Evolutionary conservation across 2,329 filamentous ascomycete genomes (phyloP).

Genomic region (Alternaria tenuissima): DNA sequence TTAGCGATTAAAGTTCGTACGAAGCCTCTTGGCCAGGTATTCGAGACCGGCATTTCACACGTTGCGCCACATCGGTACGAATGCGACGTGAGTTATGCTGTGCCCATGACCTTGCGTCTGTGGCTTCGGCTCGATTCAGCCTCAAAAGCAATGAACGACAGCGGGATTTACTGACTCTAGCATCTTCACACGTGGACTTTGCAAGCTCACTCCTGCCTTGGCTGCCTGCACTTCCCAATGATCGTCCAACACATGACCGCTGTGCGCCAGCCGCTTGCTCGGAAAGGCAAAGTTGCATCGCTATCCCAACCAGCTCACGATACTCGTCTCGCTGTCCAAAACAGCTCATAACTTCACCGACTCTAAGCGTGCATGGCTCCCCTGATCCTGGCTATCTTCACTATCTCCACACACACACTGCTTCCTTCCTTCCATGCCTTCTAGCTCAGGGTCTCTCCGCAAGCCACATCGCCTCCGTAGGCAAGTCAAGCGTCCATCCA

Average conservation of each 20-base stretch:
- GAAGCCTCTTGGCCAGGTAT: slow-evolving; percentile 11
- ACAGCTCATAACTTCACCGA: slow-evolving; percentile 16
- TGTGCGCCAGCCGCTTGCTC: slow-evolving; percentile 12
- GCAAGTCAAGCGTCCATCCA: slow-evolving; percentile 18
- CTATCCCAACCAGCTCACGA: slow-evolving; percentile 16
- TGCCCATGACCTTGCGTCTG: slow-evolving; percentile 1
- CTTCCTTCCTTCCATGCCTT: slow-evolving; percentile 14
- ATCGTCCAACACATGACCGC: slow-evolving; percentile 15
- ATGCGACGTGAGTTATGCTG: neutral
- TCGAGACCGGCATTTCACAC: slow-evolving; percentile 3
- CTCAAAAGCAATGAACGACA: slow-evolving; percentile 9
- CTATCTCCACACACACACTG: slow-evolving; percentile 2
- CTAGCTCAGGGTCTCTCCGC: slow-evolving; percentile 22
- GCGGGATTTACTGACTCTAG: slow-evolving; percentile 2
- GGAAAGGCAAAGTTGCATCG: slow-evolving; percentile 13
- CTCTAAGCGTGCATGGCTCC: slow-evolving; percentile 4
- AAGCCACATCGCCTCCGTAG: slow-evolving; percentile 14
- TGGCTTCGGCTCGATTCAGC: neutral
- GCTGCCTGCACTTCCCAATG: slow-evolving; percentile 8
- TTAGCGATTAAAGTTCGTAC: slow-evolving; percentile 23
- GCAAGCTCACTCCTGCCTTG: slow-evolving; percentile 4
- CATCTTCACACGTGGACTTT: slow-evolving; percentile 5
- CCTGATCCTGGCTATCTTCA: neutral
- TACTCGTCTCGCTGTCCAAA: slow-evolving; percentile 5
- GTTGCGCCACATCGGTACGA: slow-evolving; percentile 9